phyloP scores from a whole-genome alignment of 176 grass and related monocot genomes.

The Oryza brachyantha region DNA sequence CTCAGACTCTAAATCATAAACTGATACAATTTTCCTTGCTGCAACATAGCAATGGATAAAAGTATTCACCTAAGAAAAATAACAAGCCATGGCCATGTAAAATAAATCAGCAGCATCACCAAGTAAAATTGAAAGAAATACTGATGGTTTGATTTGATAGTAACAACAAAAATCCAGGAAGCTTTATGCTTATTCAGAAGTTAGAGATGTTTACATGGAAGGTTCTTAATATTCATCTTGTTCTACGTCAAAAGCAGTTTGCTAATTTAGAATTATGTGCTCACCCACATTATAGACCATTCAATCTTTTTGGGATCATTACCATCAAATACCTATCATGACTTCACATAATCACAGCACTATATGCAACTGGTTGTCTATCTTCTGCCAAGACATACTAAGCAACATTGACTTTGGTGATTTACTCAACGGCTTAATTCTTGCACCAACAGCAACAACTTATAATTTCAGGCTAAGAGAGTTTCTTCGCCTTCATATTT shows the following conservation, averaged over 20 bases:
- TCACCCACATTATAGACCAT: background rate
- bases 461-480: background rate
- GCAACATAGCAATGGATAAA: constrained; percentile 91
- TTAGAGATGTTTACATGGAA: constrained; percentile 26
- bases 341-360: background rate
- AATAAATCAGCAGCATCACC: constrained; percentile 20
- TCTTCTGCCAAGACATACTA: background rate
- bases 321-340: constrained; percentile 5
- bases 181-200: background rate
- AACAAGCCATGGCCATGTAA: constrained; percentile 26
- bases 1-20: constrained; percentile 79
- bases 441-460: background rate
- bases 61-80: constrained; percentile 71
- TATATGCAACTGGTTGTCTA: background rate
- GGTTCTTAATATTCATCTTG: background rate
- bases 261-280: background rate
- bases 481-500: background rate
- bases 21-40: constrained; percentile 61
- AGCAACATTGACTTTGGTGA: background rate
- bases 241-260: background rate
- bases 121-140: constrained; percentile 14
- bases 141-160: constrained; percentile 13
- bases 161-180: constrained; percentile 19
- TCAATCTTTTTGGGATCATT: background rate
- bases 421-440: constrained; percentile 6